Percentiles rank a stretch among this genome's conserved stretches.
These are phyloP conservation scores for Agrostemma githago DNA, from an alignment of 148 eudicot genomes.

Conservation along the genomic window DNA sequence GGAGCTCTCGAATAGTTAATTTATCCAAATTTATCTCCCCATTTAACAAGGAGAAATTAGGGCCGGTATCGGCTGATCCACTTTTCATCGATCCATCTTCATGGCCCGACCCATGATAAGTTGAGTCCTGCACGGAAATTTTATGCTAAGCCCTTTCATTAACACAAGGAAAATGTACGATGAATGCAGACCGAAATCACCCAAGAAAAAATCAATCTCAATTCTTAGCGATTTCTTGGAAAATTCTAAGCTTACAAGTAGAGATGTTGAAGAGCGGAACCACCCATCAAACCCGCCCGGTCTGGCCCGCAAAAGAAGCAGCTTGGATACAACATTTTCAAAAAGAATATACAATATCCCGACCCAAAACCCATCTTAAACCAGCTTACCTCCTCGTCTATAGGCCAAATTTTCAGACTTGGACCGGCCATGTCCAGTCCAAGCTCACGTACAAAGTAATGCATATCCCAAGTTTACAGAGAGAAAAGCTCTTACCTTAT, in stretches of 20 bases:
- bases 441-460: no score
- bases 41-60: conserved; percentile 69
- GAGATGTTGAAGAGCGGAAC: no score
- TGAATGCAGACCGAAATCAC: background rate
- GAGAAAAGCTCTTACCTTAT: conserved; percentile 42
- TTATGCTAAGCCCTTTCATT: background rate
- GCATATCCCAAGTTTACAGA: no score
- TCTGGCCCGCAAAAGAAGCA: no score
- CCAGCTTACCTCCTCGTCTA: background rate
- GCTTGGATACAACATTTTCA: no score
- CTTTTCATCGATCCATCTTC: background rate
- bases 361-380: conserved; percentile 30
- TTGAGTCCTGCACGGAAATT: background rate
- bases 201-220: no score
- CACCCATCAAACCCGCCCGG: no score
- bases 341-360: conserved; percentile 5
- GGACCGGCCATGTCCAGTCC: no score
- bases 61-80: conserved; percentile 16
- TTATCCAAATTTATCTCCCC: conserved; percentile 80
- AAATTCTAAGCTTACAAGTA: no score
- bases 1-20: conserved; percentile 79
- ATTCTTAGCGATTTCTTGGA: no score
- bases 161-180: background rate
- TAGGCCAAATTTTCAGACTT: no score
- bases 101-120: background rate